These are phyloP conservation scores for Alternaria sp. DNA, from an alignment of 2,329 filamentous ascomycete species.

Conservation along the genomic window DNA sequence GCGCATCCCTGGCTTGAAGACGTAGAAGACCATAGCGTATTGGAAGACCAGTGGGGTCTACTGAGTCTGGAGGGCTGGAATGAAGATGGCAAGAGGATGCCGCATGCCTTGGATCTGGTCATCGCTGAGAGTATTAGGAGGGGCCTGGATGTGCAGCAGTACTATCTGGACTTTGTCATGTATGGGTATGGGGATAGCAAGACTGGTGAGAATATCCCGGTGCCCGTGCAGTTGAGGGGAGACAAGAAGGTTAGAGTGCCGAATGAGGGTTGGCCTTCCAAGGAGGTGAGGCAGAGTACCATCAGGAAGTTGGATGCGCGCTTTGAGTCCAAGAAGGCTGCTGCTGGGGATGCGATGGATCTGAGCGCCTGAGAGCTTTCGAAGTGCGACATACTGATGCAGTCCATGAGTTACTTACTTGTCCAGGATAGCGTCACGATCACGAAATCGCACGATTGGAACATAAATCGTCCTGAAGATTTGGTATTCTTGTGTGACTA, in stretches of 20 bases:
- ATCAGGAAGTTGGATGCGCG: conserved; percentile 6
- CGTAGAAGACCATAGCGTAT: conserved; percentile 27
- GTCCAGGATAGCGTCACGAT: no score
- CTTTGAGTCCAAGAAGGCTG: not conserved
- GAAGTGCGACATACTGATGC: fast-evolving
- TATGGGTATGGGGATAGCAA: conserved; percentile 66
- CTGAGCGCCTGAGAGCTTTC: not conserved
- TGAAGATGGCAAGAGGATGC: conserved; percentile 64
- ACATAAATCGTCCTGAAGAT: no score
- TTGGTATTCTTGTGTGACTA: no score
- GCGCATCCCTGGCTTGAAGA: conserved; percentile 30
- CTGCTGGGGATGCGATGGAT: not conserved
- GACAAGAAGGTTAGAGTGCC: conserved; percentile 50
- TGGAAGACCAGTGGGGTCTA: conserved; percentile 44
- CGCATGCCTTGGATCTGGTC: conserved; percentile 35
- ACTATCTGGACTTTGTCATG: conserved; percentile 63
- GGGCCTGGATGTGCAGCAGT: conserved; percentile 59
- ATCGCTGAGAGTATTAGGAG: conserved; percentile 62
- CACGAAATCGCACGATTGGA: no score
- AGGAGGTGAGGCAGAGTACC: not conserved
- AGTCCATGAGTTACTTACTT: not conserved
- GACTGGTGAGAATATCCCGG: conserved; percentile 58
- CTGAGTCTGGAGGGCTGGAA: conserved; percentile 52
- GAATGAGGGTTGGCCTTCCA: conserved; percentile 3
- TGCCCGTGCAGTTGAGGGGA: conserved; percentile 58